phyloP scores from a whole-genome alignment of 768 basidiomycete genomes.

The Mycena indigotica region DNA sequence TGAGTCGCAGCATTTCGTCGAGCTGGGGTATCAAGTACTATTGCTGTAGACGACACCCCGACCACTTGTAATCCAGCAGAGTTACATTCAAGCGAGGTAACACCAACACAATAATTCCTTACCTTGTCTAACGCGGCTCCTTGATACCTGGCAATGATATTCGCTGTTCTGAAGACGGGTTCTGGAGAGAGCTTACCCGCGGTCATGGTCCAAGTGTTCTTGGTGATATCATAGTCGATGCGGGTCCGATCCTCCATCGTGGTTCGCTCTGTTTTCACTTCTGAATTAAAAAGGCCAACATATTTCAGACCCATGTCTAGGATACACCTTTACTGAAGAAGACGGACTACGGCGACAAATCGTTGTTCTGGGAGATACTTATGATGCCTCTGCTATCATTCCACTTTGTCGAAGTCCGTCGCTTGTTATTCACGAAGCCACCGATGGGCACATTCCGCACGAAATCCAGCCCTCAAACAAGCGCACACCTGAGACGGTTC shows the following conservation, averaged over 20 bases:
- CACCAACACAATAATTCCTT: too few species aligned
- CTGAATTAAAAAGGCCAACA: too few species aligned
- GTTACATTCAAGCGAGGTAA: constrained; percentile 64
- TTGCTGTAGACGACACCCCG: constrained; percentile 42
- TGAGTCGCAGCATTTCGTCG: neutral
- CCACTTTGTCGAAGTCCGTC: constrained; percentile 57
- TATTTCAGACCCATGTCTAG: constrained; percentile 70
- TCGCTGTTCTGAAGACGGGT: constrained; percentile 52
- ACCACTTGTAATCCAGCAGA: constrained; percentile 52
- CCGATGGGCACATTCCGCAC: constrained; percentile 69
- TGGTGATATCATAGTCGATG: constrained; percentile 60
- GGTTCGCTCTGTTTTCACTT: constrained; percentile 43
- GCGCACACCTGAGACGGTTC: constrained; percentile 43
- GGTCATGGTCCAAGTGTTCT: constrained; percentile 35
- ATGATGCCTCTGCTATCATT: constrained; percentile 60
- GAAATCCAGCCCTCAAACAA: constrained; percentile 52
- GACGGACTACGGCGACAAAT: constrained; percentile 56
- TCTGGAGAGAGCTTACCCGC: constrained; percentile 61
- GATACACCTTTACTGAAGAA: constrained; percentile 73
- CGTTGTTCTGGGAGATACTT: constrained; percentile 79
- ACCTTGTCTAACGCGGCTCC: too few species aligned
- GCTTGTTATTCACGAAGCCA: constrained; percentile 85
- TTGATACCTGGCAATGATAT: constrained; percentile 70
- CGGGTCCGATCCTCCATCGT: constrained; percentile 76
- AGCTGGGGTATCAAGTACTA: neutral